phyloP scores from a whole-genome alignment of 106 monocot genomes.

The Vanilla planifolia region DNA sequence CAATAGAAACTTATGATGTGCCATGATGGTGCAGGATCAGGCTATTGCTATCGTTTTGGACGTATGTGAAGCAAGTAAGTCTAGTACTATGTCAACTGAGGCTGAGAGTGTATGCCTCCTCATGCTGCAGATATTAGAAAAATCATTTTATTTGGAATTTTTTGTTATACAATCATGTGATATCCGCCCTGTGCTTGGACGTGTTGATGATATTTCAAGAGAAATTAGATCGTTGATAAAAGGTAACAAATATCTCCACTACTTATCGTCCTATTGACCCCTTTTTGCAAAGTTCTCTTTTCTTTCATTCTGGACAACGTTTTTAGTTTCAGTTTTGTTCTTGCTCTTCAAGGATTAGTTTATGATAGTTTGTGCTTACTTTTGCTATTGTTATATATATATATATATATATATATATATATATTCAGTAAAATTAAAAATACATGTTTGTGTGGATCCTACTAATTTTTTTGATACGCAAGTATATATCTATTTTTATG shows the following conservation, averaged over 20 bases:
- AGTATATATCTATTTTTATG: no score
- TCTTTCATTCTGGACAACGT: neutral
- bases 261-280: neutral
- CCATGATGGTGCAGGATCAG: conserved; percentile 69
- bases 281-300: no score
- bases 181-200: conserved; percentile 69
- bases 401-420: no score
- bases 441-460: no score
- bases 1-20: no score
- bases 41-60: conserved; percentile 58
- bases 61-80: conserved; percentile 31
- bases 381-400: no score
- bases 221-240: conserved; percentile 49
- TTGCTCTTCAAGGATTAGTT: no score
- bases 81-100: conserved; percentile 29
- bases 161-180: conserved; percentile 84
- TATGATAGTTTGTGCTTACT: no score
- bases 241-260: conserved; percentile 28
- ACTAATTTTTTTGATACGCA: no score
- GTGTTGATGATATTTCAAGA: conserved; percentile 70
- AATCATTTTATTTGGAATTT: conserved; percentile 72
- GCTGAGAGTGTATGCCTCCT: conserved; percentile 40
- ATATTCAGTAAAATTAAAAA: no score
- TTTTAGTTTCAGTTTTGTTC: neutral
- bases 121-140: conserved; percentile 71